Evolutionary conservation across 495 filamentous ascomycete genomes (phyloP), one percentile per base, ranked within the genome.

Genomic region (Parathielavia hyrcaniae): DNA sequence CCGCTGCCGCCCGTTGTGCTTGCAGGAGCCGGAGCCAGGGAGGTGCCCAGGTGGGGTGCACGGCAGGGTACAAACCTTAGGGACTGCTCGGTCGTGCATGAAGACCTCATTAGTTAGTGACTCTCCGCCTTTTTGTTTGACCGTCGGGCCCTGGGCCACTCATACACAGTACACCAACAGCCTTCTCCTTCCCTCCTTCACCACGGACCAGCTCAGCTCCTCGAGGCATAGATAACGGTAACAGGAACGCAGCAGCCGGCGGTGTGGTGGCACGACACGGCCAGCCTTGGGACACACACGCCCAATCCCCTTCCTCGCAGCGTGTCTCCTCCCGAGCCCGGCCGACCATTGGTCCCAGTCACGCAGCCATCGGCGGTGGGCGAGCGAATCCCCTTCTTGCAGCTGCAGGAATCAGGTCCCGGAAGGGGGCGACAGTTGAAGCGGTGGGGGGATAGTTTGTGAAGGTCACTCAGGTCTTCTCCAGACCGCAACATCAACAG

Each of bases 31-130:
- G 26, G 26, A 48, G 53, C 32, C 36, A 19, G 48, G 48, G 26
- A 26, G 40, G 50, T 49, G 19, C n/a, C n/a, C n/a, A n/a, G 19
- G 48, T 9, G 47, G 39, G 11, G 46, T 47, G 55, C 62, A 58
- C 54, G 44, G 43, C 55, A 14, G 58, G 47, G 53, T 58, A 59
- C 61, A n/a, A n/a, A n/a, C n/a, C n/a, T n/a, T n/a, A n/a, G n/a
- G n/a, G n/a, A n/a, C n/a, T n/a, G 60, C 62, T 52, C 62, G 53
- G 67, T 41, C 57, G 61, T 65, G 69, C 67, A 69, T 71, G 69
- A 68, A 67, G 61, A 55, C 61, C 58, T 62, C 61, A 56, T 58
- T 56, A 53, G 51, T n/a, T n/a, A n/a, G 52, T 67, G 38, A 59
- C 57, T 30, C 61, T 57, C 53, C 58, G 50, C 52, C 52, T 57